A percentile compares a stretch with the other conserved stretches of the same genome.
phyloP scores from a whole-genome alignment of 495 filamentous ascomycete genomes.

The Trichoderma parareesei region DNA sequence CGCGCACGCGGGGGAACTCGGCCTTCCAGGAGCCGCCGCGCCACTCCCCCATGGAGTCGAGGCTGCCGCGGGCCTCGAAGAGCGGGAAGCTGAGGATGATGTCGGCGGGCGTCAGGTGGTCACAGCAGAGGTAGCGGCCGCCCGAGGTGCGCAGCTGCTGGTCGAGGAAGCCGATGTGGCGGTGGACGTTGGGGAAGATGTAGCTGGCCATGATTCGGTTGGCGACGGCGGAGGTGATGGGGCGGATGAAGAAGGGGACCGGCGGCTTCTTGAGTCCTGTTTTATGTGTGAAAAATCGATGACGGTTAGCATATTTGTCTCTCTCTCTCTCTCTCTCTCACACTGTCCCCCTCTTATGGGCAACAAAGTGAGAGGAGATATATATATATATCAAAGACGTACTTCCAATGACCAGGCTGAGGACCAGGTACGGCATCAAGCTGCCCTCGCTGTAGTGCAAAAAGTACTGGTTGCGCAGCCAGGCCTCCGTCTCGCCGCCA shows the following conservation, averaged over 20 bases:
- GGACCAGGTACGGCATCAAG: slow-evolving; percentile 20
- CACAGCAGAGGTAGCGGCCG: slow-evolving; percentile 64
- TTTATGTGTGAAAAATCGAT: not conserved
- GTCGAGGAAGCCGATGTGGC: slow-evolving; percentile 67
- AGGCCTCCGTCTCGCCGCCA: slow-evolving; percentile 65
- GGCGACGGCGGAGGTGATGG: slow-evolving; percentile 59
- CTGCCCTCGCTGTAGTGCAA: slow-evolving; percentile 73
- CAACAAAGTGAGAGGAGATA: not conserved
- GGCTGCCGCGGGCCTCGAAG: slow-evolving; percentile 47
- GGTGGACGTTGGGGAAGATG: slow-evolving; percentile 53
- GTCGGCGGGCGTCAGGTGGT: slow-evolving; percentile 66
- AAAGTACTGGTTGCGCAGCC: slow-evolving; percentile 67
- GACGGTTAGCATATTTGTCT: not conserved
- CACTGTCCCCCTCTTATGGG: not conserved
- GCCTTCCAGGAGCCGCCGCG: slow-evolving; percentile 17
- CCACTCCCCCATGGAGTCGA: slow-evolving; percentile 36
- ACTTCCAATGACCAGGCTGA: slow-evolving; percentile 17
- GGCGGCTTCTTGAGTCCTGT: slow-evolving; percentile 48
- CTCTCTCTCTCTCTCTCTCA: not conserved
- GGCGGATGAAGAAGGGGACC: slow-evolving; percentile 79
- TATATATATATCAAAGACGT: not conserved
- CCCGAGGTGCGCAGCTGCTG: slow-evolving; percentile 55
- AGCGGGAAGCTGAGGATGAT: slow-evolving; percentile 74
- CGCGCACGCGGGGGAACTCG: slow-evolving; percentile 40
- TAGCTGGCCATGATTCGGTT: slow-evolving; percentile 51